Percentiles rank a stretch among this genome's conserved stretches.
Conservation (phyloP, 2,329 filamentous ascomycete species). For the Exophiala mesophila region DNA sequence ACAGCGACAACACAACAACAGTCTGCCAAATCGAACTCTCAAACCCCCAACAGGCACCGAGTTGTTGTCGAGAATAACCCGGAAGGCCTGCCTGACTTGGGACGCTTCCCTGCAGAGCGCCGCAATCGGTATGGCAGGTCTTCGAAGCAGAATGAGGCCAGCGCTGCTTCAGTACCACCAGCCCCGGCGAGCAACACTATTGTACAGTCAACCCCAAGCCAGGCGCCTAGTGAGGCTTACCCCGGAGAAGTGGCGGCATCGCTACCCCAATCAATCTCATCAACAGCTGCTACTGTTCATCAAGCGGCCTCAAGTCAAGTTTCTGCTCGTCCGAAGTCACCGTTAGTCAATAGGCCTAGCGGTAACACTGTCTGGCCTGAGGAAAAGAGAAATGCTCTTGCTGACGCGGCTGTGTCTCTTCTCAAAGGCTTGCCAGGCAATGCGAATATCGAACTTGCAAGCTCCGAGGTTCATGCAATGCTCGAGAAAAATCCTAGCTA, state of each 20-base stretch:
- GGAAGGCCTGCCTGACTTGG: slow-evolving; percentile 26
- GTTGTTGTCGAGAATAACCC: slow-evolving; percentile 23
- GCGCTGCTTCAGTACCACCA: not conserved
- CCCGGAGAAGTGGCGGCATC: not conserved
- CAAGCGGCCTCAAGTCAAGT: not conserved
- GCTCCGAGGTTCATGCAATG: slow-evolving; percentile 41
- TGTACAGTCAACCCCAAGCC: not conserved
- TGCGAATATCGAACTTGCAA: slow-evolving; percentile 33
- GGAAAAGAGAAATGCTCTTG: slow-evolving; percentile 45
- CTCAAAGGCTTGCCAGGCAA: slow-evolving; percentile 43
- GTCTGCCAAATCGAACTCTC: no score
- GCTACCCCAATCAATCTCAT: not conserved
- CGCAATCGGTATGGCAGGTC: slow-evolving; percentile 18
- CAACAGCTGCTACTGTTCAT: slow-evolving; percentile 1
- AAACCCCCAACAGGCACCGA: slow-evolving; percentile 17
- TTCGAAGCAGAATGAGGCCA: not conserved
- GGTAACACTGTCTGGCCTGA: slow-evolving; percentile 46
- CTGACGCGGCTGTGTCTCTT: slow-evolving; percentile 46
- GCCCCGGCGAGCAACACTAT: not conserved
- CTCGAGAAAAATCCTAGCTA: slow-evolving; percentile 53
- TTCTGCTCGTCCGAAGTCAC: not conserved
- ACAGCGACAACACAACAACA: no score
- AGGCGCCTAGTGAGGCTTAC: not conserved
- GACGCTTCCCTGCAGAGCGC: slow-evolving; percentile 29
- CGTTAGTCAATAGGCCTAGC: no score